phyloP scores from a whole-genome alignment of 495 filamentous ascomycete species.

The Xylaria palmicola region DNA sequence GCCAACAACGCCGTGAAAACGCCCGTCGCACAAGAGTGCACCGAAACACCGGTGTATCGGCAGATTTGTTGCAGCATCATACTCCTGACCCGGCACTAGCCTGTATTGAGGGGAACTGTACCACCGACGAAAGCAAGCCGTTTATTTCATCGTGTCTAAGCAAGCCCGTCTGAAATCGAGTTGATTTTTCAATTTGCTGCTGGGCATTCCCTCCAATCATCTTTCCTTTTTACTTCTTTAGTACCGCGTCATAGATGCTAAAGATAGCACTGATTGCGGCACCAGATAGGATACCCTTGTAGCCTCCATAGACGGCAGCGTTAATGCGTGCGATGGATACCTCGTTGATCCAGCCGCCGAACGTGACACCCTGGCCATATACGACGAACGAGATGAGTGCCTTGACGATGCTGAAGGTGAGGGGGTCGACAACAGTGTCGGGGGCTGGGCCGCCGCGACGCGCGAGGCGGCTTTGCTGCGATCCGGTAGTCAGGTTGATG shows the following conservation, averaged over 20 bases:
- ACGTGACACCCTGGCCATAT: slow-evolving; percentile 67
- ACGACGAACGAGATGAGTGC: slow-evolving; percentile 75
- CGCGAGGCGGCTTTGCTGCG: slow-evolving; percentile 26
- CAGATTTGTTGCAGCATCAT: not conserved
- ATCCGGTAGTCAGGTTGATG: slow-evolving; percentile 69
- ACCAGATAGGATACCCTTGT: slow-evolving; percentile 67
- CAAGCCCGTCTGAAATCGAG: not conserved
- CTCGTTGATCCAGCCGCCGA: slow-evolving; percentile 60
- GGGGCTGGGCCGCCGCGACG: slow-evolving; percentile 29
- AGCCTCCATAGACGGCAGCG: slow-evolving; percentile 67
- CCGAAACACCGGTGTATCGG: slow-evolving; percentile 5
- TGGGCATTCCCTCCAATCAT: not conserved
- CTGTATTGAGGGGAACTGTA: slow-evolving; percentile 1
- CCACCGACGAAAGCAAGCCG: not conserved
- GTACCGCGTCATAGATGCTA: slow-evolving; percentile 78
- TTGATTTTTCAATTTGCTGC: not conserved
- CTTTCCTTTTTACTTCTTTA: slow-evolving; percentile 59
- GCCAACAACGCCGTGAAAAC: slow-evolving; percentile 28
- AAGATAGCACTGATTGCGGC: slow-evolving; percentile 66
- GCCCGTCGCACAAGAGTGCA: slow-evolving; percentile 14
- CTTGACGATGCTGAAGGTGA: slow-evolving; percentile 86
- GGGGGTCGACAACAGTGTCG: slow-evolving; percentile 69
- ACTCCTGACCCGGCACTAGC: not conserved
- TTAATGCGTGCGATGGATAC: slow-evolving; percentile 62
- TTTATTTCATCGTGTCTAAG: not conserved